Evolutionary conservation across 2,329 filamentous ascomycete genomes (phyloP).

Genomic region (Lachnellula willkommii): DNA sequence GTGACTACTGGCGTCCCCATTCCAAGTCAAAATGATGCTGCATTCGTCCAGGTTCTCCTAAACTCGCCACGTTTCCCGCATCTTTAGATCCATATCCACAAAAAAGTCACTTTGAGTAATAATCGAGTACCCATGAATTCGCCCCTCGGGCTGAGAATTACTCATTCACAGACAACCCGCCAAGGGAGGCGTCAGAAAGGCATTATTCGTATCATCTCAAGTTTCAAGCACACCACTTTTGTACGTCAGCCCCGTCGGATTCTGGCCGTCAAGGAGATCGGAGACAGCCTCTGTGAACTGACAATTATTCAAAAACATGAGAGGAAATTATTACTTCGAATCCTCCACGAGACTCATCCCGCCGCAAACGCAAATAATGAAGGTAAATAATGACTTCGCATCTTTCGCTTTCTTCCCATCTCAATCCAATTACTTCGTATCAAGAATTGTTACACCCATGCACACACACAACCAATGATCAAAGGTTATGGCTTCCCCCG

Average conservation of each 20-base stretch:
- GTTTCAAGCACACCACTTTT: constrained; percentile 23
- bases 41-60: neutral
- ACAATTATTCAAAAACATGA: constrained; percentile 1
- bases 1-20: neutral
- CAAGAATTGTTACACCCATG: constrained; percentile 17
- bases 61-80: constrained; percentile 3
- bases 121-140: constrained; percentile 12
- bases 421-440: constrained; percentile 2
- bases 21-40: neutral
- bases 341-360: neutral
- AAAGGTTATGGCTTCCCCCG: constrained; percentile 16
- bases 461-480: constrained; percentile 23
- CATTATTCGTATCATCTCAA: constrained; percentile 18
- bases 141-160: constrained; percentile 13
- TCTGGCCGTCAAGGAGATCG: constrained; percentile 10
- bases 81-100: neutral
- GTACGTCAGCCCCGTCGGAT: constrained; percentile 17
- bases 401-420: constrained; percentile 3
- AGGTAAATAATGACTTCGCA: constrained; percentile 13
- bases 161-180: constrained; percentile 10
- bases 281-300: constrained; percentile 12
- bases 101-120: neutral
- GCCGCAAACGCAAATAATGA: constrained; percentile 9
- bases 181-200: constrained; percentile 7
- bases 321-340: neutral